Conservation (phyloP, 225 moss, liverwort and hornwort genomes). For the Climacium dendroides region DNA sequence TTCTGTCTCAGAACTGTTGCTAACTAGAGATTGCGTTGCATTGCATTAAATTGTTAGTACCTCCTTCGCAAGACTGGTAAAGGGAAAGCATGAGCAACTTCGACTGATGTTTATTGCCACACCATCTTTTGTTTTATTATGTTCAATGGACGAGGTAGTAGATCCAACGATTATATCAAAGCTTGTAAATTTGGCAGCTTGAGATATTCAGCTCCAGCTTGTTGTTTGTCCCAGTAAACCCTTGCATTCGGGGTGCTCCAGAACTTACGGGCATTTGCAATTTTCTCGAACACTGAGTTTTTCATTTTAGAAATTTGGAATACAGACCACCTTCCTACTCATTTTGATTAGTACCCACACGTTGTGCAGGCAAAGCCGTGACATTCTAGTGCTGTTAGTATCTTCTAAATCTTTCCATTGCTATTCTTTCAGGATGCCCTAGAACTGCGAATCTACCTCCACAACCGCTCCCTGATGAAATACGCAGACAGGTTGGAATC, state of each 20-base stretch:
- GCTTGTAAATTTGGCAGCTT: not conserved
- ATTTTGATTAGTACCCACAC: not conserved
- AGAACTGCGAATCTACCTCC: constrained; percentile 67
- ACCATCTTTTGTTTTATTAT: not conserved
- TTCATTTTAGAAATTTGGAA: not conserved
- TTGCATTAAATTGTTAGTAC: not conserved
- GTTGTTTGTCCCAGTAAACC: not conserved
- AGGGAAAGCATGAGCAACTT: not conserved
- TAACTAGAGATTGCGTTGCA: not conserved
- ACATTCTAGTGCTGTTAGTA: not conserved
- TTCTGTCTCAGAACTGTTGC: not conserved
- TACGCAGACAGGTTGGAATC: constrained; percentile 61
- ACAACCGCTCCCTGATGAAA: constrained; percentile 66
- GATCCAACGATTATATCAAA: not conserved
- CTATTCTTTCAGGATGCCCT: constrained; percentile 50
- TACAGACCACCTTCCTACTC: not conserved
- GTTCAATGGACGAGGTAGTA: not conserved
- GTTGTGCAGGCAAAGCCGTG: not conserved
- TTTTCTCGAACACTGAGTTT: not conserved
- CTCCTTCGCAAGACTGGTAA: not conserved
- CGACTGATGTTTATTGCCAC: not conserved
- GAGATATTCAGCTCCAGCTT: not conserved
- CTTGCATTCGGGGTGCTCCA: not conserved
- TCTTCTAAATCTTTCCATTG: not conserved
- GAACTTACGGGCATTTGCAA: not conserved